Base-by-base conservation (phyloP, 2,329 filamentous ascomycete species). In the Periconia sp. region DNA sequence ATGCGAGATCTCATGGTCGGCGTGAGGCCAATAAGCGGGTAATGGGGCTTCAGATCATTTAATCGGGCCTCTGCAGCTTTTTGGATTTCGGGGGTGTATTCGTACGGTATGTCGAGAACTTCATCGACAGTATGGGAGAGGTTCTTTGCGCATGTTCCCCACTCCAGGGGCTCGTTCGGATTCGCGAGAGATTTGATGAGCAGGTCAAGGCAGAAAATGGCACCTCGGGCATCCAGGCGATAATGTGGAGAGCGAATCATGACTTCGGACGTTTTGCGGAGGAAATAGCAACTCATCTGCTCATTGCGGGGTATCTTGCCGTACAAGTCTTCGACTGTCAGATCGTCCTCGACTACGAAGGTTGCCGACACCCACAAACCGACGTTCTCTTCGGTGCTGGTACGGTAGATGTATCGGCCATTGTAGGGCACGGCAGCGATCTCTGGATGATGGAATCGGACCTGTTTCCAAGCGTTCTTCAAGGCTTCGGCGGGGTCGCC, bases 211-310 rank as follows among this genome's bases (percentile, higher is more conserved):
- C 61, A 61, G 49, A 63, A 60, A 49, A 64, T 62, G 41, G 62
- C 62, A 37, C 62, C 62, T 10, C 62, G 61, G n/a, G 61, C 62
- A 49, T 65, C 62, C 17, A 65, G 58, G 17, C 62, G 62, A 27
- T 65, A 65, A 49, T 65, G 62, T 2, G 62, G 62, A 11, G 62
- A 65, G 30, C 61, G 59, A 20, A 65, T 57, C 52, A 65, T 53
- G 14, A 65, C 57, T 37, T 65, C 62, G 27, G 59, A 61, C 31
- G 58, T 61, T 37, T 59, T 48, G 6, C 56, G 58, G 2, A 65
- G 55, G 42, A 52, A 65, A 49, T 65, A 65, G 47, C 59, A 63
- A 58, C 60, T 61, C 62, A 65, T 65, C 47, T 63, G 62, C 49
- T 65, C 62, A 40, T 64, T 65, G n/a, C 62, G 50, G 33, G 62